These are phyloP conservation scores for Suhomyces coccinellae DNA, from an alignment of 1,139 yeast genomes.

Conservation along the genomic window DNA sequence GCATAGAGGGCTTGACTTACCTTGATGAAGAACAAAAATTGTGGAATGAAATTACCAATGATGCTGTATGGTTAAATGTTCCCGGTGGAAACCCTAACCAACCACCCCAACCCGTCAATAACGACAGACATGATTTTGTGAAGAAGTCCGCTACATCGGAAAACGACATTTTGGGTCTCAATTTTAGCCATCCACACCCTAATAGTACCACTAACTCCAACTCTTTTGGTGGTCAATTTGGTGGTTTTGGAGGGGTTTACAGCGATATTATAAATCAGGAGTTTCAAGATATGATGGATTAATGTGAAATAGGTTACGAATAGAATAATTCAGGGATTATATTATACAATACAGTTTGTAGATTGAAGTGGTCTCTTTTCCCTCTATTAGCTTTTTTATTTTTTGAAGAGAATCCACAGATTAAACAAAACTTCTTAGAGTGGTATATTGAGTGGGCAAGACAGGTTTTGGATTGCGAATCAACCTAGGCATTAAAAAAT, in stretches of 20 bases:
- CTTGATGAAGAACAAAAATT: conserved; percentile 58
- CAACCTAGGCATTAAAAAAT: conserved; percentile 13
- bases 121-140: conserved; percentile 9
- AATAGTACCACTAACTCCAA: not conserved
- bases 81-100: conserved; percentile 26
- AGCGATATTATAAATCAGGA: conserved; percentile 43
- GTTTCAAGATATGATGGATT: conserved; percentile 38
- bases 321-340: conserved; percentile 4
- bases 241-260: conserved; percentile 25
- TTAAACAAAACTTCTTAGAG: not conserved
- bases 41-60: conserved; percentile 74
- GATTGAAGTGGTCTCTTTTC: too few species aligned
- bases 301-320: conserved; percentile 2
- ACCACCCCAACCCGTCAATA: conserved; percentile 16
- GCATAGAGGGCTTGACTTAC: conserved; percentile 47
- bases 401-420: not conserved
- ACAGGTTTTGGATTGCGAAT: not conserved
- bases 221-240: not conserved
- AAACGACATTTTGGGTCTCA: conserved; percentile 6
- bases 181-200: not conserved
- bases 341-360: not conserved
- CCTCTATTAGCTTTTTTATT: too few species aligned
- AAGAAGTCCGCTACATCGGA: conserved; percentile 9
- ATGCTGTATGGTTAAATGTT: conserved; percentile 65
- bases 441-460: not conserved